Evolutionary conservation across 31 red algal genomes (phyloP), one percentile per base, ranked within the genome.

Genomic region (Asparagopsis taxiformis): DNA sequence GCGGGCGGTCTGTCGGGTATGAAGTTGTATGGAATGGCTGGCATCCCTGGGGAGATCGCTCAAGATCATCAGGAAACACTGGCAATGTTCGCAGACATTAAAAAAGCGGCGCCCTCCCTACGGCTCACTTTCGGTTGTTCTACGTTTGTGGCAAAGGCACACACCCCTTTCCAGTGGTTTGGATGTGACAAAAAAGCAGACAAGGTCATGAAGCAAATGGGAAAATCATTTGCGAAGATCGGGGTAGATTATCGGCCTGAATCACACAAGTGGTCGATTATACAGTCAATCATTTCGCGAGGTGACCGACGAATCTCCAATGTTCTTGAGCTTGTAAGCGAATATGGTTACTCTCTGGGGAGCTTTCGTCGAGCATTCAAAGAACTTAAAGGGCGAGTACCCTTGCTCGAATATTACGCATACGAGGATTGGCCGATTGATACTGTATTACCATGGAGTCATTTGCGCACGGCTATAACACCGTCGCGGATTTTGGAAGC

Each of bases 101-200:
- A 83, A 48, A 60, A 55, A 21, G 67, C 55, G 22, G 67, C 44
- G 20, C 58, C 55, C 16, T 35, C n/a, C 8, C 70, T 83, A 2
- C 65, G 67, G 21, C 26, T 83, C 20, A 83, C 79, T 2, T 83
- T 69, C 50, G 79, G 79, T 26, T 83, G 79, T 32, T 83, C 79
- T 4, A 83, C 79, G 37, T 83, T 83, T 61, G 79, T 83, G 31
- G 49, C 79, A 17, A 83, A 83, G 37, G 79, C 79, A 0, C 79
- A 83, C 55, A 83, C 79, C 22, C 79, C 79, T 22, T 68, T 83
- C 48, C 79, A 83, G 44, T 83, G 79, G 79, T 83, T 83, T 54
- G 68, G 68, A 3, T 68, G 69, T 31, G 55, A 70, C 22, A 72
- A 57, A 33, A 54, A 68, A 11, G 67, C 79, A 20, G 67, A 83